Base-by-base conservation (phyloP, 2,329 filamentous ascomycete genomes). In the Pleurostoma richardsiae region DNA sequence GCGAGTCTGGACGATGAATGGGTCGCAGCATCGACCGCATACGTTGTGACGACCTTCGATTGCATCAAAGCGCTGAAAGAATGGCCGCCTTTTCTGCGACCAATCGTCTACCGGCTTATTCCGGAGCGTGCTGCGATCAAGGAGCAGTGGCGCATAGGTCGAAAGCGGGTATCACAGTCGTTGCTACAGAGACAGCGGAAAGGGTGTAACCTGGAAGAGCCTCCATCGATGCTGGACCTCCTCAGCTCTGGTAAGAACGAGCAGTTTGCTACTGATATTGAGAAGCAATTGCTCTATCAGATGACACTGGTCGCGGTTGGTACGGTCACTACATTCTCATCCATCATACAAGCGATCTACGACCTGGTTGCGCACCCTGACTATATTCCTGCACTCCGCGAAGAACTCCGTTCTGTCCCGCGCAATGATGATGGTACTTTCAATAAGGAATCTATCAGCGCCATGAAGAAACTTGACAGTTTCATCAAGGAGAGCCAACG, bases 351-450 rank as follows among this genome's bases (percentile, higher is more conserved):
- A 19, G 69, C 70, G 4, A 67, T 83, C 42, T 80, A 76, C 54
- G 73, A 77, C 47, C 57, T 84, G 3, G 71, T 70, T 0, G 66
- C 72, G 4, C 61, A 67, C 51, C 77, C 76, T 0, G 71, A 80
- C 30, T 67, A 75, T 52, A 60, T 77, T 30, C 63, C 74, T 4
- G 68, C 72, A 8, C 59, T 82, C 1, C 71, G 79, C 2, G 66
- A 76, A 26, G 79, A 83, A 52, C 71, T 76, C 5, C 54, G 62
- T 3, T 54, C 62, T 1, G 68, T 66, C 0, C 54, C 33, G 8
- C 33, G 33, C 8, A 36, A 36, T 36, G 33, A 8, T 8, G 33
- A 36, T 2, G 8, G n/a, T 8, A 8, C 33, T 2, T 36, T 36
- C n/a, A 8, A 8, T 8, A 36, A 36, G n/a, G 33, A 36, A n/a